Evolutionary conservation across 148 eudicot genomes (phyloP).

Genomic region (Amaranthus cruentus): DNA sequence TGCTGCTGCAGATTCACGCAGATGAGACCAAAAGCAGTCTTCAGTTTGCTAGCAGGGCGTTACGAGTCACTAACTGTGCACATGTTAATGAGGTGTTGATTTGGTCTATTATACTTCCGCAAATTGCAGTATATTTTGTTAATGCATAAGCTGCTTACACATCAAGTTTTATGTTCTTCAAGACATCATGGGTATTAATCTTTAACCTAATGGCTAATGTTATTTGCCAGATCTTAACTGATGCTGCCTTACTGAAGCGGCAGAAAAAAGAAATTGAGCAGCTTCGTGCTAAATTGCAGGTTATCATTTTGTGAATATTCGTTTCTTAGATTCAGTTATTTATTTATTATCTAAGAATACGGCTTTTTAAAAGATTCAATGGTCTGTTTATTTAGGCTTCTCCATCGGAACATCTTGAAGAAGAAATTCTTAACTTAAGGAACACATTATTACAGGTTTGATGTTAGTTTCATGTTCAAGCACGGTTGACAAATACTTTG

Average conservation of each 20-base stretch:
- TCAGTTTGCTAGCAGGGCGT: conserved; percentile 97
- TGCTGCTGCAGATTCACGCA: conserved; percentile 72
- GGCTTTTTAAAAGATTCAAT: neutral
- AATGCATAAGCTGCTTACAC: neutral
- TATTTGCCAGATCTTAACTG: conserved; percentile 72
- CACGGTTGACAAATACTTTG: neutral
- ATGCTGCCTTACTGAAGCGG: conserved; percentile 95
- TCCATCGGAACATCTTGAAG: conserved; percentile 87
- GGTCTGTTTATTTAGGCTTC: conserved; percentile 45
- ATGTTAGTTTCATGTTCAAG: conserved; percentile 5
- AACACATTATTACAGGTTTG: conserved; percentile 85
- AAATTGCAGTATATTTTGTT: neutral
- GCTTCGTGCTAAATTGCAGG: conserved; percentile 90
- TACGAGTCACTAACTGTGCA: conserved; percentile 93
- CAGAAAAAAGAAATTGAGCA: conserved; percentile 97
- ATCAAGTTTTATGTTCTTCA: neutral
- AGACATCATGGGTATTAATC: neutral
- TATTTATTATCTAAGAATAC: conserved; percentile 1
- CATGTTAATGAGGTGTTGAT: conserved; percentile 80
- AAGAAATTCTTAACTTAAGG: conserved; percentile 78
- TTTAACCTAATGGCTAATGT: conserved; percentile 9
- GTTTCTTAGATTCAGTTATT: neutral
- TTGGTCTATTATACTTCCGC: neutral
- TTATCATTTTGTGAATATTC: conserved; percentile 20
- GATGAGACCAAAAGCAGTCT: conserved; percentile 99